Evolutionary conservation across 768 basidiomycete species (phyloP), one percentile per base, ranked within the genome.

Genomic region (Xerocomellus chrysenteron): DNA sequence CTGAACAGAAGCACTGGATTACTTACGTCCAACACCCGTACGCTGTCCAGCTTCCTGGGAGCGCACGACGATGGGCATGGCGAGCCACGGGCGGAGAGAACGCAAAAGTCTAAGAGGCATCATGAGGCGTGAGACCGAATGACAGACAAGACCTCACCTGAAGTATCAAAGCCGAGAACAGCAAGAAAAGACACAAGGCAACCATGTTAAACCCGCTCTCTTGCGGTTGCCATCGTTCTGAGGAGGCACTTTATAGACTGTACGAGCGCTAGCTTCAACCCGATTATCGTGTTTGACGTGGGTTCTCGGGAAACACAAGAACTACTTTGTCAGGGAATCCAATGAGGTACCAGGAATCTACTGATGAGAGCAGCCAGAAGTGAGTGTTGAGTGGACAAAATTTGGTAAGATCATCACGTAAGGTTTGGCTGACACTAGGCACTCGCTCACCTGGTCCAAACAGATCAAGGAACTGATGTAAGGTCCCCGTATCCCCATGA

Each of bases 211-310:
- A 21, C n/a, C 24, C 26, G 30, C 43, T 24, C 40, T 35, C 56
- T 16, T 62, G 47, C n/a, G 40, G 13, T 41, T 28, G 17, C 35
- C 7, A 19, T 24, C 6, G 5, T 47, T 32, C 36, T 36, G 37
- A 32, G 9, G 39, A 24, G 36, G n/a, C 36, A 7, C 10, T 63
- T 68, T 63, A 69, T 63, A 58, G 24, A 12, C 7, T 12, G 10
- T 13, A 42, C 24, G 19, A 50, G 65, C 52, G 65, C 56, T 32
- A n/a, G 16, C 32, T 53, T 56, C n/a, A 21, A 35, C 28, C 24
- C 35, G 26, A 17, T 33, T 30, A 54, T 19, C 19, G 11, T 32
- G 8, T 21, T n/a, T 16, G 5, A 35, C 35, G 35, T 5, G 28
- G 17, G 33, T 41, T 44, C n/a, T 41, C 13, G 19, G 30, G 28